phyloP scores from a whole-genome alignment of 495 filamentous ascomycete genomes.

The Friedmanniomyces simplex region DNA sequence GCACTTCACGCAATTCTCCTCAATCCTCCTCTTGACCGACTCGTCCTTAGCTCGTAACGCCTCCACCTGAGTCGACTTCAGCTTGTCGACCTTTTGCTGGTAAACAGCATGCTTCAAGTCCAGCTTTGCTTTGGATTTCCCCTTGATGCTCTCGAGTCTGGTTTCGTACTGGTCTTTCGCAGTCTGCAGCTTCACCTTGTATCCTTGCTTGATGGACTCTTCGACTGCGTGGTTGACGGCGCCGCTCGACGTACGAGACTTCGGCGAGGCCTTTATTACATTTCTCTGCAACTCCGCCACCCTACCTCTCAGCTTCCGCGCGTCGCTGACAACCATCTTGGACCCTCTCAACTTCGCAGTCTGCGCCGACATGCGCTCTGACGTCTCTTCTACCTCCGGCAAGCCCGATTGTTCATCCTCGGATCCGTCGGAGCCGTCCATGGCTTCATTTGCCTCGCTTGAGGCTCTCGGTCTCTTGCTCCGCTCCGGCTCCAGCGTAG shows the following conservation, averaged over 20 bases:
- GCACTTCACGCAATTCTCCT: conserved; percentile 41
- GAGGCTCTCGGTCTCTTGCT: background rate
- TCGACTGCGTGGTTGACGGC: conserved; percentile 53
- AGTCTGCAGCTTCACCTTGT: conserved; percentile 64
- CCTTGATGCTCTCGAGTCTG: background rate
- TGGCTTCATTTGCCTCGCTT: background rate
- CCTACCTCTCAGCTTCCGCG: background rate
- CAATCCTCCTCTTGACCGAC: background rate
- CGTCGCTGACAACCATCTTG: background rate
- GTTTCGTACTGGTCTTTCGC: background rate
- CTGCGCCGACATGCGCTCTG: background rate
- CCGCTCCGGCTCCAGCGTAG: background rate
- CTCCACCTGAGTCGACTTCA: background rate
- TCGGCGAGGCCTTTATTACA: no score
- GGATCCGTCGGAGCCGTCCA: background rate
- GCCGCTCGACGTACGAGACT: conserved; percentile 29
- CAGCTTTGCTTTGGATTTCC: background rate
- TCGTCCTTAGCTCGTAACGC: background rate
- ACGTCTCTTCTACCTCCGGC: background rate
- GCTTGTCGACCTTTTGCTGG: background rate
- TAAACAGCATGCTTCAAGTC: background rate
- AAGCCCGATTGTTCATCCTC: background rate
- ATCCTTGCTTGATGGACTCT: conserved; percentile 39
- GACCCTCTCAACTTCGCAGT: background rate
- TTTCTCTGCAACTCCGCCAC: no score